Base-by-base conservation (phyloP, 495 filamentous ascomycete species). In the Penicillium herquei region DNA sequence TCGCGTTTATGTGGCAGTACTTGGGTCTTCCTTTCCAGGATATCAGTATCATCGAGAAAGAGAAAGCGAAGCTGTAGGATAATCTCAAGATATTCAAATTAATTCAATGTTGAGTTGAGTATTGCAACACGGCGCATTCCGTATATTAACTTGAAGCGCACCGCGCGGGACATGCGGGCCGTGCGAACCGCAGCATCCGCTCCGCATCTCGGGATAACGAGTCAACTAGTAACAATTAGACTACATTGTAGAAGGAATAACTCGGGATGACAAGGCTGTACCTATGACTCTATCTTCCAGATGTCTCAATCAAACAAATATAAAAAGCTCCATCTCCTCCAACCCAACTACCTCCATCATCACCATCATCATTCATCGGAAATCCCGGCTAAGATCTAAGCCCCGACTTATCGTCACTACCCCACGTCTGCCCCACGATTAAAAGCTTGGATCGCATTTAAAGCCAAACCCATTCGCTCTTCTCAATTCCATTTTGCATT, bases 1-100 rank as follows among this genome's bases (percentile, higher is more conserved):
- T 73, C 46, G 69, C 72, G 50, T 73, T 61, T 44, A 75, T 76
- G 69, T 76, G 71, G 72, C 52, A 67, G 52, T 76, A 64, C 54
- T 52, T 76, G 53, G 73, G 53, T 0, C 44, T 76, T 58, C 72
- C 71, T 3, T 70, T 68, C 57, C 61, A 68, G 48, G 69, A 76
- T 62, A 48, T 71, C 14, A 31, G 62, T 26, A 63, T 68, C 18
- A 10, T 61, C 21, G 65, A 63, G 53, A 67, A 60, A 13, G 65
- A 63, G 51, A 67, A 61, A 42, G 49, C 61, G 7, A 61, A 45
- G 35, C 45, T 65, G 45, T 67, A 62, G 50, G 7, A 1, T 43
- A 14, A 30, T 18, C 17, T 35, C 14, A n/a, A 3, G 21, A 31
- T 14, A 43, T 13, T 37, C 34, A 37, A 13, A 10, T 37, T 9